Conservation (phyloP, 2,329 filamentous ascomycete genomes). For the Venturiaceae sp. region DNA sequence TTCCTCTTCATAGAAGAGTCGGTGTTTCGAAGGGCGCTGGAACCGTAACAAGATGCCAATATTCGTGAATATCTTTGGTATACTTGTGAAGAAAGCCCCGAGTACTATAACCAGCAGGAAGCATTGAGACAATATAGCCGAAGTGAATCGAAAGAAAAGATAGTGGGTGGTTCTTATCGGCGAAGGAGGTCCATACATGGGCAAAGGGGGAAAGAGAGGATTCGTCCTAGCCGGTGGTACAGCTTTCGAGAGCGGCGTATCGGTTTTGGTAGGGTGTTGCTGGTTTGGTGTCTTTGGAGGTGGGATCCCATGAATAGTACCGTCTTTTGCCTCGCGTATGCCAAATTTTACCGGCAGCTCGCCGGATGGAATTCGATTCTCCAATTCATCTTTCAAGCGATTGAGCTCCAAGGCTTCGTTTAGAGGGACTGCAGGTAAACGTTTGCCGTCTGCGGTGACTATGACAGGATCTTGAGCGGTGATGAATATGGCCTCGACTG, state of each 20-base stretch:
- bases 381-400: slow-evolving; percentile 42
- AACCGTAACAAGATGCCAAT: slow-evolving; percentile 46
- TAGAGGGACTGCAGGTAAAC: slow-evolving; percentile 59
- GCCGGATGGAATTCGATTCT: slow-evolving; percentile 25
- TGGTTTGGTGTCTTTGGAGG: slow-evolving; percentile 30
- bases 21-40: slow-evolving; percentile 46
- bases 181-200: slow-evolving; percentile 69
- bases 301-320: slow-evolving; percentile 27
- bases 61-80: slow-evolving; percentile 42
- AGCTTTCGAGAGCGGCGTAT: slow-evolving; percentile 29
- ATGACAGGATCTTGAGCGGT: slow-evolving; percentile 66
- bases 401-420: slow-evolving; percentile 65
- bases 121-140: slow-evolving; percentile 65
- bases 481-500: slow-evolving; percentile 49
- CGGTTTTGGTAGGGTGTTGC: slow-evolving; percentile 20
- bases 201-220: slow-evolving; percentile 75
- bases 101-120: slow-evolving; percentile 71
- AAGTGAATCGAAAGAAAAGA: slow-evolving; percentile 53
- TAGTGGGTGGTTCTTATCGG: slow-evolving; percentile 56
- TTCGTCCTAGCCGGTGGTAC: slow-evolving; percentile 60
- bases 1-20: slow-evolving; percentile 71
- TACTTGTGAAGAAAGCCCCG: slow-evolving; percentile 60
- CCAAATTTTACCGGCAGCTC: slow-evolving; percentile 17
- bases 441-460: slow-evolving; percentile 54
- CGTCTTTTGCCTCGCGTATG: slow-evolving; percentile 31